Base-by-base conservation (phyloP, 1,284 basidiomycete species). In the Ganoderma multipileum region DNA sequence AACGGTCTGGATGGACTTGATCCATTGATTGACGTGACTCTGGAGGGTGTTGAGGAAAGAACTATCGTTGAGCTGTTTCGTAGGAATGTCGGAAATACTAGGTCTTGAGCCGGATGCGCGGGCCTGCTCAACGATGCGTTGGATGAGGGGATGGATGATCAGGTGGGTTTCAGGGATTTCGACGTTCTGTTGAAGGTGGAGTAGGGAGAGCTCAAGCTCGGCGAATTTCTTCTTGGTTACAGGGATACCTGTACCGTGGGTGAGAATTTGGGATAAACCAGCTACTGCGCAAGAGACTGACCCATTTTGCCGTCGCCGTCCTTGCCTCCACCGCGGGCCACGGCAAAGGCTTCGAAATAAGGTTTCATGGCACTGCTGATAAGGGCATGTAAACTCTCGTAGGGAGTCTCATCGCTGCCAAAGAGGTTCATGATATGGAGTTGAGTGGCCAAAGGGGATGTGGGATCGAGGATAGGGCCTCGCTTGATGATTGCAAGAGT, bases 181-280 rank as follows among this genome's bases (percentile, higher is more conserved):
- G 72, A 99, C 97, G 77, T 99, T 99, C 81, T 99, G 97, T 79
- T 99, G 98, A 3, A 99, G 86, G 78, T 99, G 98, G 7, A 99
- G 84, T 9, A 99, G 85, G 6, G 95, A 97, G n/a, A 99, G 84
- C 80, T 99, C 97, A 67, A 99, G 90, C 78, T 99, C 97, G 20
- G 97, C 97, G 78, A 99, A 99, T 82, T 98, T 99, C 86, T 97
- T 97, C 88, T 98, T 99, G 41, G 97, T 97, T 86, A 98, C 95
- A 6, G 98, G 97, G 67, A 99, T 98, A 71, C 96, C 93, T 92
- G 62, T 9, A 26, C 18, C 4, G n/a, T 1, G 26, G 30, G 30
- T 26, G 36, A n/a, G 57, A 28, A 41, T 68, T 23, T 67, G 59
- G 4, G 30, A 41, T 16, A 23, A 28, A 61, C n/a, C n/a, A 26